Base-by-base conservation (phyloP, 768 basidiomycete genomes). In the Hirschioporus abietinus region DNA sequence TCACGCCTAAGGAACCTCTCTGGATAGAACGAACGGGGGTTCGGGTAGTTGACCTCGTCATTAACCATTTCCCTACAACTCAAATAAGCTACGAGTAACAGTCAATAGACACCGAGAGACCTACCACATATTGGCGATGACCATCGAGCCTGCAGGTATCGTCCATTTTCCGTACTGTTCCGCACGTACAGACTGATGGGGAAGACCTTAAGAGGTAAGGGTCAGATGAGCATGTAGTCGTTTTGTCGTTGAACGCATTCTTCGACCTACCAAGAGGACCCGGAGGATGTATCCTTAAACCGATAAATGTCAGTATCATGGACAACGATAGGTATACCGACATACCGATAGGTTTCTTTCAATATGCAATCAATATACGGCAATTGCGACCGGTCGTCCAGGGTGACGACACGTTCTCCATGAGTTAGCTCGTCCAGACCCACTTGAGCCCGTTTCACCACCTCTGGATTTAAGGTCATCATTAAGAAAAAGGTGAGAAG, bases 1-100 rank as follows among this genome's bases (percentile, higher is more conserved):
- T 79, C 58, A 20, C 12, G 42, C 12, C 15, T 12, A 52, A 52
- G 42, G 65, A 71, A 72, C 5, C 72, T 64, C 64, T 72, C 70
- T 0, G 73, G 73, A 8, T 58, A 42, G 62, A 73, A 74, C 7
- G n/a, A 57, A 7, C 70, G 68, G 2, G 72, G 72, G n/a, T 70
- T 67, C 9, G 68, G 24, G 57, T 72, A 74, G 24, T 64, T 71
- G 3, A 66, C 65, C 10, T 64, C 58, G 65, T 72, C 72, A 8
- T 63, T 57, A 15, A 67, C 67, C 34, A 74, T 71, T 17, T 63
- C 35, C 71, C 72, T 71, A n/a, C n/a, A 57, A 9, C 52, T 52
- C 34, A 60, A 71, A 64, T 20, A 68, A 68, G 24, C 20, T 15
- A 62, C 8, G 18, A 30, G 30, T 18, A 20, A 64, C 15, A 30